phyloP scores from a whole-genome alignment of 2,329 filamentous ascomycete genomes.

The Aspergillus fumigatiaffinis region DNA sequence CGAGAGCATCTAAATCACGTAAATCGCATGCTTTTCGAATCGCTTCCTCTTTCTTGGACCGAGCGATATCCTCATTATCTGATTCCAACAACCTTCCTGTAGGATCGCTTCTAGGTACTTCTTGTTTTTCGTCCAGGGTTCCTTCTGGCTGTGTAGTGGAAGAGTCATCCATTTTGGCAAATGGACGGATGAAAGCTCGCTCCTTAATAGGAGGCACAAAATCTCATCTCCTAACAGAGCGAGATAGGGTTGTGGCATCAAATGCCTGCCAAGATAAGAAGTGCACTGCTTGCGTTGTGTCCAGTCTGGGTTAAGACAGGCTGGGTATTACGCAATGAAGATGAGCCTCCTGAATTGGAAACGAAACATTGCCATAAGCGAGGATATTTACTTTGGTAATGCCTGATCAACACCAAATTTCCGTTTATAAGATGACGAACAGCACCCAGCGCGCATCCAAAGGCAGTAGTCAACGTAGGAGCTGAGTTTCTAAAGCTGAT shows the following conservation, averaged over 20 bases:
- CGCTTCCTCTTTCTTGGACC: constrained; percentile 39
- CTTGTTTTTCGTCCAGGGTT: constrained; percentile 2
- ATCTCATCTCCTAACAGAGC: not conserved
- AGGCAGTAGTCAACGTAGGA: not conserved
- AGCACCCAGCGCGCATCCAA: not conserved
- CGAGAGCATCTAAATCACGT: constrained; percentile 55
- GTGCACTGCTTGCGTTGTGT: not conserved
- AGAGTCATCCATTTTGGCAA: not conserved
- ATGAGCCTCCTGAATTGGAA: not conserved
- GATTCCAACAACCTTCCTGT: constrained; percentile 1
- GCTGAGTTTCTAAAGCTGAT: not conserved
- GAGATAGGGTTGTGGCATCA: not conserved
- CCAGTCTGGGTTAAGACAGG: not conserved
- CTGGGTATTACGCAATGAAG: not conserved
- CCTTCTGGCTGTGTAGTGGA: not conserved
- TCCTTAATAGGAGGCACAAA: not conserved
- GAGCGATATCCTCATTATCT: constrained; percentile 3
- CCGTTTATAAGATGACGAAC: not conserved
- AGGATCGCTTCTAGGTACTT: not conserved
- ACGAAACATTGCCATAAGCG: not conserved
- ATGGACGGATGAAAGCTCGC: not conserved
- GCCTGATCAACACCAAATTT: not conserved
- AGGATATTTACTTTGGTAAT: not conserved
- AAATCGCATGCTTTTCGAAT: constrained; percentile 60
- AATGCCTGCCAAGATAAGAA: not conserved